Percentiles rank a stretch among this genome's conserved stretches.
Evolutionary conservation across 768 basidiomycete genomes (phyloP).

Genomic region (Lepiota subincarnata): DNA sequence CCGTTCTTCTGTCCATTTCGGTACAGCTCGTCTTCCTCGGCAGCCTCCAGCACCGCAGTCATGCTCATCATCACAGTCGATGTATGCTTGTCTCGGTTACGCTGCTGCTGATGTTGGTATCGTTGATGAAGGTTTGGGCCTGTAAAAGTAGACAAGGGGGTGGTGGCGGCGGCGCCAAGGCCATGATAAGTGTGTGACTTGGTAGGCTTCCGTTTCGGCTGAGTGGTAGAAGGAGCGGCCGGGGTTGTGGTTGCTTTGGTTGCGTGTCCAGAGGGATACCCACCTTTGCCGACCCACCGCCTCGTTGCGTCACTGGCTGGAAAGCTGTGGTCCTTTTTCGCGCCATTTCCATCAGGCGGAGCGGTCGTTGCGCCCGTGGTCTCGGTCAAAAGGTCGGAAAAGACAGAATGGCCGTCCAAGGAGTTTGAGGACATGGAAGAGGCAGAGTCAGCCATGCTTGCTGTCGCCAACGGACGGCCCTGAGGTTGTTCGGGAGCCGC

Average conservation of each 20-base stretch:
- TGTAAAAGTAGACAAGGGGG: background rate
- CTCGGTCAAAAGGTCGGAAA: conserved; percentile 20
- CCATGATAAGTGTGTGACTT: conserved; percentile 8
- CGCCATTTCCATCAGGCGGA: background rate
- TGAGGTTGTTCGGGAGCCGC: conserved; percentile 2
- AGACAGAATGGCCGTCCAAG: conserved; percentile 36
- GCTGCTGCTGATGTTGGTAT: conserved; percentile 7
- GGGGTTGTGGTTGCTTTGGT: conserved; percentile 19
- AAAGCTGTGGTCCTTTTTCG: background rate
- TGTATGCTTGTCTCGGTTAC: background rate
- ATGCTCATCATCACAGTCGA: conserved; percentile 47
- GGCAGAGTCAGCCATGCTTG: conserved; percentile 18
- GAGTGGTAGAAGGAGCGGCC: background rate
- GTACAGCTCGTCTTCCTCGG: conserved; percentile 32
- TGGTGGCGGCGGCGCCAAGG: background rate
- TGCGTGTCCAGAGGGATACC: background rate
- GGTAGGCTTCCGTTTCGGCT: background rate
- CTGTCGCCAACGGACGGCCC: conserved; percentile 1
- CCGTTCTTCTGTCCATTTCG: conserved; percentile 1
- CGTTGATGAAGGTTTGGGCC: background rate
- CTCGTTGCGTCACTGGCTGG: conserved; percentile 2
- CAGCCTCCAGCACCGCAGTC: conserved; percentile 50
- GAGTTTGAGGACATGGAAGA: conserved; percentile 34
- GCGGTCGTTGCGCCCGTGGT: conserved; percentile 24
- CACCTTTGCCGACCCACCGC: background rate